Percentiles rank a stretch among this genome's conserved stretches.
Conservation (phyloP, 176 grass and related monocot species). For the Cenchrus purpureus region DNA sequence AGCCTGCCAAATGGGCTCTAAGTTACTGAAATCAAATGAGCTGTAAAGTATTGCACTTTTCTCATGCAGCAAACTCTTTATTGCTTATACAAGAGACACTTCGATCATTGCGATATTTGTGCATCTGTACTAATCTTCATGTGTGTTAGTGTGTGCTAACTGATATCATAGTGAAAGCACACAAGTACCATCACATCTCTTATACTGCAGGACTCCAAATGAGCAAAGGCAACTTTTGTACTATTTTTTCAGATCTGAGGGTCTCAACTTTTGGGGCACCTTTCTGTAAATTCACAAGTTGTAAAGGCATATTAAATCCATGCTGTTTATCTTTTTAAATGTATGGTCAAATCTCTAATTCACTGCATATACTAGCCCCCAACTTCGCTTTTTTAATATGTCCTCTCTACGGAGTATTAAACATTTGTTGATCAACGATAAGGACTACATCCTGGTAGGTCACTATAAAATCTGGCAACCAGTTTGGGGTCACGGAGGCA, state of each 20-base stretch:
- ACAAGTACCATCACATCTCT: slow-evolving; percentile 9
- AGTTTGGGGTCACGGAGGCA: background rate
- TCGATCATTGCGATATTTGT: background rate
- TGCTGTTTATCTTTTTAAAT: slow-evolving; percentile 2
- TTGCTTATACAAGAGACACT: background rate
- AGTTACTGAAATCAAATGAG: background rate
- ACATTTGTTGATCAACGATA: background rate
- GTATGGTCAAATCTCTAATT: slow-evolving; percentile 8
- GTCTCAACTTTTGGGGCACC: background rate
- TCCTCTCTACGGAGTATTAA: background rate
- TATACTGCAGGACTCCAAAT: background rate
- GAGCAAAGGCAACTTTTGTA: background rate
- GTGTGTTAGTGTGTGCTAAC: background rate
- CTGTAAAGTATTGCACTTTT: background rate
- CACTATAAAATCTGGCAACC: slow-evolving; percentile 1
- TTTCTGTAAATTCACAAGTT: slow-evolving; percentile 14
- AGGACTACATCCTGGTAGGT: background rate
- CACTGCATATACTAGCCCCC: background rate
- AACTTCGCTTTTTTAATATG: background rate
- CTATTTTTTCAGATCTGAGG: too few species aligned
- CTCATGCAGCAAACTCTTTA: background rate
- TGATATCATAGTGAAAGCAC: background rate
- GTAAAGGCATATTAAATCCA: background rate
- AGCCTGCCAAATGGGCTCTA: too few species aligned
- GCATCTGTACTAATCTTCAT: background rate